Base-by-base conservation (phyloP, 352 stramenopile genomes). In the Thraustotheca clavata region DNA sequence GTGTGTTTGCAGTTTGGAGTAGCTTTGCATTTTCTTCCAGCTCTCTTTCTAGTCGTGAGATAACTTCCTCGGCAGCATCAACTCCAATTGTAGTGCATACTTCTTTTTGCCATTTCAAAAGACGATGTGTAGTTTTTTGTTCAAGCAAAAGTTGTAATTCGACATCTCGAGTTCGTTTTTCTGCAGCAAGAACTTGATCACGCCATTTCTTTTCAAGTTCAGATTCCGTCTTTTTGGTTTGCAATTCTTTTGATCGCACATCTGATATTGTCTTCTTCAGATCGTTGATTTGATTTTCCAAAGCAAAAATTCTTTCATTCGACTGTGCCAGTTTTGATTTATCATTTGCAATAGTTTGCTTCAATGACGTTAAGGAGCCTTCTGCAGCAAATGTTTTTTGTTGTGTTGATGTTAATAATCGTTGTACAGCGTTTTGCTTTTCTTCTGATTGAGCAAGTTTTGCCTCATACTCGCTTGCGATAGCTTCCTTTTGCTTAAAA, bases 161-260 rank as follows among this genome's bases (percentile, higher is more conserved):
- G 36, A 16, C 8, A 0, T 20, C 57, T 35, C 46, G 38, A 20
- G 34, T 16, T 27, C 46, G 57, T 8, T 50, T 14, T 11, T 65
- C 57, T 27, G 43, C 43, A 31, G 36, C 39, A 32, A 50, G 57
- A 12, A 41, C 57, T 54, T 65, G 57, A 31, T 54, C 38, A 11
- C 57, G 36, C 34, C 57, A 65, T 24, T 54, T 65, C 38, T 54
- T 65, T 31, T 65, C 57, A 0, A 65, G 33, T 9, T 65, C 57
- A 4, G 31, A 14, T 20, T 65, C 57, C n/a, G 55, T 40, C 27
- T 32, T 26, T 22, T 22, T 14, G 14, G 38, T 65, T 27, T 65
- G 57, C 16, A 65, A 29, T 35, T 65, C 36, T 4, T 29, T 40
- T 24, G 34, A 26, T 5, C n/a, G 32, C 27, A 36, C 16, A 16